Base-by-base conservation (phyloP, 306 rosid species). In the Cicer chorassanicum region DNA sequence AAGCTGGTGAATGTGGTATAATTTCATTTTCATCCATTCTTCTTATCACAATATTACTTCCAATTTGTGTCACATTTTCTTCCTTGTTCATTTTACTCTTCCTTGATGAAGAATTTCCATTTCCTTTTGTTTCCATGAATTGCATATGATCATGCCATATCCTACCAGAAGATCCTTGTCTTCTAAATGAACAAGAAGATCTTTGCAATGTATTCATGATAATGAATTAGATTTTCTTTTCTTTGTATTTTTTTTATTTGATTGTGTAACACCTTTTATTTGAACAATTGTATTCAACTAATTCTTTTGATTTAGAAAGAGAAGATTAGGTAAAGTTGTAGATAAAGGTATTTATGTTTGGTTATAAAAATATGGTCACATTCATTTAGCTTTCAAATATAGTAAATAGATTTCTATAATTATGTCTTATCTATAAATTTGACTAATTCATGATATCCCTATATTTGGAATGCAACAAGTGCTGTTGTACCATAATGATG, bases 141-240 rank as follows among this genome's bases (percentile, higher is more conserved):
- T 44, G 76, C 11, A 68, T 12, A 0, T 56, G 78, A 46, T 89
- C 86, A 8, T 72, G 80, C 97, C 97, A 92, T 77, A 88, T 89
- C 34, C 76, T 74, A 8, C 97, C 96, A 0, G 93, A 92, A n/a
- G 97, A 92, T 72, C 97, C 97, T 72, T 86, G 97, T 77, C 96
- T 70, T 60, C 96, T 15, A 59, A 92, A 89, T 9, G 97, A 88
- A 45, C 80, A 67, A 0, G 89, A 63, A 10, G 97, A 92, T 80
- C 96, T 88, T 38, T 80, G 89, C 83, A 92, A 84, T 3, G 92
- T 57, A 0, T 68, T 77, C 90, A 75, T 84, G 69, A 50, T 69
- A n/a, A 51, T 21, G 39, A 29, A 53, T 44, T 36, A 42, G 4
- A 34, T 29, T 14, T 51, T 50, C 44, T 65, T 7, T 65, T 64